A percentile compares a stretch with the other conserved stretches of the same genome.
phyloP scores from a whole-genome alignment of 768 basidiomycete species.

The Psilocybe cubensis region DNA sequence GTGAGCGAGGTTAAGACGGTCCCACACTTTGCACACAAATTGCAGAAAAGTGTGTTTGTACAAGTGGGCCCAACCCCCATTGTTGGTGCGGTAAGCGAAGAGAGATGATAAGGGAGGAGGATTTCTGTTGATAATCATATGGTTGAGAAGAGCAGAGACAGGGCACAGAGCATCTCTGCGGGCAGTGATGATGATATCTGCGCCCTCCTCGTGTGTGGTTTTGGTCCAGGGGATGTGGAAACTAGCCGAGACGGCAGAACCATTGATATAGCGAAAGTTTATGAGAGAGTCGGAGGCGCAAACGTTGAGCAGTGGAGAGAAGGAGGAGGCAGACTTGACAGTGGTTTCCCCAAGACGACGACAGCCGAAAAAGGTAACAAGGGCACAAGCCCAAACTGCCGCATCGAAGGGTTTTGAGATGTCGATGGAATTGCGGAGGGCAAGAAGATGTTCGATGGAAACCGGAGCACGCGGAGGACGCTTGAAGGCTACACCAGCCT shows the following conservation, averaged over 20 bases:
- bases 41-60: neutral
- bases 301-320: neutral
- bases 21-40: neutral
- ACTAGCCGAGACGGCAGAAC: neutral
- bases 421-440: constrained; percentile 25
- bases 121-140: neutral
- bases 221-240: constrained; percentile 38
- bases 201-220: constrained; percentile 22
- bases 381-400: constrained; percentile 38
- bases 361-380: constrained; percentile 38
- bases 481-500: constrained; percentile 22
- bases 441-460: constrained; percentile 33
- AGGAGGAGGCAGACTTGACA: constrained; percentile 7
- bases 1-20: neutral
- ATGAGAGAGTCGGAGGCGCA: neutral
- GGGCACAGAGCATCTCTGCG: constrained; percentile 7
- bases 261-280: neutral
- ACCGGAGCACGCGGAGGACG: constrained; percentile 32
- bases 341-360: constrained; percentile 31
- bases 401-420: constrained; percentile 30
- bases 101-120: neutral
- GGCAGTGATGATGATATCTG: constrained; percentile 15
- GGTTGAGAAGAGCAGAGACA: constrained; percentile 6
- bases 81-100: neutral
- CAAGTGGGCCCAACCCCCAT: neutral